A percentile compares a stretch with the other conserved stretches of the same genome.
Conservation (phyloP, 805 yeast species). For the Yamadazyma sp. region DNA sequence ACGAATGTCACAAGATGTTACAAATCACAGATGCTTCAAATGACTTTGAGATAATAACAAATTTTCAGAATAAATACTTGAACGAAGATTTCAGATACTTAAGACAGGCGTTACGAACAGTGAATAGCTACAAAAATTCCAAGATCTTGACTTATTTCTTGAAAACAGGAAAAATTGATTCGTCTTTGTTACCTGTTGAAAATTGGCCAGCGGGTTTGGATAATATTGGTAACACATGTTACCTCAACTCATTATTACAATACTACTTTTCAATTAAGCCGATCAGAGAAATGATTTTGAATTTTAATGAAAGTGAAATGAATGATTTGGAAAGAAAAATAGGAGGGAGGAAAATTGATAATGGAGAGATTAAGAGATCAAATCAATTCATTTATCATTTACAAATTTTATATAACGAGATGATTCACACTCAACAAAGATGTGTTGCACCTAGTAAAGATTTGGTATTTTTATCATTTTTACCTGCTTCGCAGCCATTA, state of each 20-base stretch:
- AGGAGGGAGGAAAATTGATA: slow-evolving; percentile 83
- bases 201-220: slow-evolving; percentile 89
- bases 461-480: slow-evolving; percentile 82
- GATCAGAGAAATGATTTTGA: slow-evolving; percentile 60
- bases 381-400: slow-evolving; percentile 76
- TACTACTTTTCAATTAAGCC: slow-evolving; percentile 87
- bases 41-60: slow-evolving; percentile 54
- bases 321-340: slow-evolving; percentile 46
- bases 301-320: slow-evolving; percentile 41
- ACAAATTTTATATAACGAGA: slow-evolving; percentile 62
- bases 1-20: slow-evolving; percentile 44
- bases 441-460: slow-evolving; percentile 81
- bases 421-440: slow-evolving; percentile 60
- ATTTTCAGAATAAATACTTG: slow-evolving; percentile 33
- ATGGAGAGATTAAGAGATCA: slow-evolving; percentile 75
- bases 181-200: slow-evolving; percentile 52
- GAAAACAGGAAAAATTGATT: slow-evolving; percentile 59
- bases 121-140: slow-evolving; percentile 56
- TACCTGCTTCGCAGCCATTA: slow-evolving; percentile 67
- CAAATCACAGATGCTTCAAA: slow-evolving; percentile 50
- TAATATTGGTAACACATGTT: slow-evolving; percentile 95
- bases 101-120: slow-evolving; percentile 53
- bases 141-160: slow-evolving; percentile 55
- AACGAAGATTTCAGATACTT: slow-evolving; percentile 49
- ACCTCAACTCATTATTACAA: slow-evolving; percentile 84